These are phyloP conservation scores for Gigaspora rosea DNA, from an alignment of 192 early-diverging fungal species.

Conservation along the genomic window DNA sequence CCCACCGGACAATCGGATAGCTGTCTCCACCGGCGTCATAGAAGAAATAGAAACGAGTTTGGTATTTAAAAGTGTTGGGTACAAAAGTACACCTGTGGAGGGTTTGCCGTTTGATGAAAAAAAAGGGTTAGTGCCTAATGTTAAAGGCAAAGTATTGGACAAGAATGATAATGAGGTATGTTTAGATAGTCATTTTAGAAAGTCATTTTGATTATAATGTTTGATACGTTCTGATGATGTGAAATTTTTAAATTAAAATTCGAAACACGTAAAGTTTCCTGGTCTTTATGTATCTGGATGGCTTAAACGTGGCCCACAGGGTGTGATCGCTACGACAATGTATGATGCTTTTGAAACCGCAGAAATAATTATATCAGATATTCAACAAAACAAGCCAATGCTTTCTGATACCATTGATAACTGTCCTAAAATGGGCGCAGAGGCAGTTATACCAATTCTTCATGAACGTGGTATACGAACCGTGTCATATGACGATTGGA, in stretches of 20 bases:
- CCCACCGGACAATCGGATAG: conserved; percentile 47
- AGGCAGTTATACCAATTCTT: conserved; percentile 41
- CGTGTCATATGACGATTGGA: conserved; percentile 80
- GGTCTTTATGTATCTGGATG: conserved; percentile 91
- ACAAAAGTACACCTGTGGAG: conserved; percentile 68
- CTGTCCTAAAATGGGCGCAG: conserved; percentile 7
- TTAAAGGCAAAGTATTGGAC: conserved; percentile 69
- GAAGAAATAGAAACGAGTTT: conserved; percentile 65
- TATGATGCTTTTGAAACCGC: conserved; percentile 91
- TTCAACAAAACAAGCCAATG: conserved; percentile 48
- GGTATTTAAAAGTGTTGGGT: conserved; percentile 84
- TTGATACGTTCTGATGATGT: neutral
- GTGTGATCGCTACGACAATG: conserved; percentile 95
- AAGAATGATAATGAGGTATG: conserved; percentile 38
- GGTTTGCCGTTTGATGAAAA: conserved; percentile 78
- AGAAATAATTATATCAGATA: conserved; percentile 67
- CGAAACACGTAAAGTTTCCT: conserved; percentile 41
- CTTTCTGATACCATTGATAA: conserved; percentile 9
- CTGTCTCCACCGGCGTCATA: conserved; percentile 62
- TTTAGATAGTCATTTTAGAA: neutral
- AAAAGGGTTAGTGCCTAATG: conserved; percentile 75
- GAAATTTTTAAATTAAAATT: conserved; percentile 5
- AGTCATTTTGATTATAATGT: neutral
- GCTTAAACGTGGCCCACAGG: conserved; percentile 93
- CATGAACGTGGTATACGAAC: conserved; percentile 41